Percentiles rank a stretch among this genome's conserved stretches.
These are phyloP conservation scores for Ramaria sp. DNA, from an alignment of 768 basidiomycete species.

Conservation along the genomic window DNA sequence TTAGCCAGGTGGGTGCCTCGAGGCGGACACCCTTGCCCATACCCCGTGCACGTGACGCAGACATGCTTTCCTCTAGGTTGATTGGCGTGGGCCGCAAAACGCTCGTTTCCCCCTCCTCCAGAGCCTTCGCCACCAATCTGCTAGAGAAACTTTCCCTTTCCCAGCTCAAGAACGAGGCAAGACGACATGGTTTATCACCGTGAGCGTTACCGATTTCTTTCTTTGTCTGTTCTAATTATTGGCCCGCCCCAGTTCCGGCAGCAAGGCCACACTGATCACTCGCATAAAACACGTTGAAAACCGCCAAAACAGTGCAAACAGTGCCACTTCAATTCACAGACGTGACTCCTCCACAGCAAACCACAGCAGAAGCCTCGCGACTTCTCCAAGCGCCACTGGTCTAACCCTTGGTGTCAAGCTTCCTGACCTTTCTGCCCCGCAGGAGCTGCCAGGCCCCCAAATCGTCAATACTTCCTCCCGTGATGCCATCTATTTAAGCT, in stretches of 20 bases:
- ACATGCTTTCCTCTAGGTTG: background rate
- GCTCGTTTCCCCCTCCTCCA: constrained; percentile 14
- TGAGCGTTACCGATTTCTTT: constrained; percentile 19
- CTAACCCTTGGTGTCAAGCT: constrained; percentile 36
- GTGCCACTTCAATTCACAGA: constrained; percentile 13
- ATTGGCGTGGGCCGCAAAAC: constrained; percentile 11
- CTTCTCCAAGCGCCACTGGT: constrained; percentile 18
- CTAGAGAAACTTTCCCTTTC: constrained; percentile 41
- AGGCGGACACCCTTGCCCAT: background rate
- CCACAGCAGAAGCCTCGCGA: constrained; percentile 20
- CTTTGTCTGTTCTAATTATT: constrained; percentile 1
- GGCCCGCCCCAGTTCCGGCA: constrained; percentile 36
- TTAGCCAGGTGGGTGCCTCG: constrained; percentile 7
- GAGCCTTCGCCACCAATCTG: constrained; percentile 39
- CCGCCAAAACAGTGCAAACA: constrained; percentile 18
- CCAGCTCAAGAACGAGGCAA: constrained; percentile 44
- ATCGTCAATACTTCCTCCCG: constrained; percentile 38
- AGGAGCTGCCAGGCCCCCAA: constrained; percentile 34
- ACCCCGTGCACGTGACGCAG: constrained; percentile 6
- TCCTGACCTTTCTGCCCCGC: constrained; percentile 39
- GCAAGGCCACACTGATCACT: constrained; percentile 44
- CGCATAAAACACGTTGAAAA: constrained; percentile 35
- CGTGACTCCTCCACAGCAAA: constrained; percentile 13
- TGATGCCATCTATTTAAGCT: constrained; percentile 9
- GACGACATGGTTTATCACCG: constrained; percentile 44